Base-by-base conservation (phyloP, 352 stramenopile genomes). In the Phytophthora tentaculata region DNA sequence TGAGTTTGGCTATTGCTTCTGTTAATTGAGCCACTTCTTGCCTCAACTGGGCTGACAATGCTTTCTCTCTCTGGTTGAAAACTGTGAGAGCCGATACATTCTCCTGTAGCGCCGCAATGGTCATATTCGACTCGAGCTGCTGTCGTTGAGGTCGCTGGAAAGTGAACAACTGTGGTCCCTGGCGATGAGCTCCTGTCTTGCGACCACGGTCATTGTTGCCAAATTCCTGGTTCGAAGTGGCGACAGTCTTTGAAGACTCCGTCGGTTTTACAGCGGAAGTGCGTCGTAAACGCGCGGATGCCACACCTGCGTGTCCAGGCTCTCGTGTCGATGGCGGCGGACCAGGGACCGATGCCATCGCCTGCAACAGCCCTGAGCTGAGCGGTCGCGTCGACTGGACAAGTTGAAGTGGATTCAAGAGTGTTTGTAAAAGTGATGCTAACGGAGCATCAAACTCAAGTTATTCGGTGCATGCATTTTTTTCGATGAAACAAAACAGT, bases 61-160 rank as follows among this genome's bases (percentile, higher is more conserved):
- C 64, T 29, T 88, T 89, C 44, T 91, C 84, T 7, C 76, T 74
- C 43, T 83, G 69, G 32, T 86, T 90, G 2, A 78, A 51, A 3
- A 57, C 41, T 5, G 77, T 79, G 3, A 92, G 69, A 0, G 76
- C 64, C 22, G 65, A 56, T 7, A 86, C 28, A 41, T 90, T 92
- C 14, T 86, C 74, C 35, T 88, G 81, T 23, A 92, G 43, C 16
- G 74, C 52, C 3, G 67, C 22, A 19, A 86, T 69, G 2, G 73
- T 55, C 0, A 60, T 37, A 22, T 45, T 56, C 24, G 70, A 65
- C 28, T 91, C 83, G 65, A 64, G 49, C 12, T 74, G 69, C 51
- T 74, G 77, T 10, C 67, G 62, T 53, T 69, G 71, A 26, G 73
- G 64, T 2, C 64, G 61, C 6, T 73, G 55, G 5, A 74, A 62